Percentiles rank a stretch among this genome's conserved stretches.
These are phyloP conservation scores for Lenwebbia sp. DNA, from an alignment of 345 rosid species.

Conservation along the genomic window DNA sequence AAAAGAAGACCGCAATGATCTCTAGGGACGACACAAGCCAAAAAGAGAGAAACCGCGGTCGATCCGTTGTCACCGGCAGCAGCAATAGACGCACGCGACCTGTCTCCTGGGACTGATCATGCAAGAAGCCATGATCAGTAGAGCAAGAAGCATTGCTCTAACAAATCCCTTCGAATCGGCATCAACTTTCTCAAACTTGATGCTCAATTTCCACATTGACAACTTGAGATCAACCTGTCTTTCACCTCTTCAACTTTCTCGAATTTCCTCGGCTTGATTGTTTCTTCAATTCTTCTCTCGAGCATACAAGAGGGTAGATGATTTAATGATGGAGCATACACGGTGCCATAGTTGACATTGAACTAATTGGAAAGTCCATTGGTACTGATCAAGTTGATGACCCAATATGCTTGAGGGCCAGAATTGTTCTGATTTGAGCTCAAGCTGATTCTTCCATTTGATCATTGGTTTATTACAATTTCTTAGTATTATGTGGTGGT, in stretches of 20 bases:
- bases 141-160: conserved; percentile 15
- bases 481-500: neutral
- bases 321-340: neutral
- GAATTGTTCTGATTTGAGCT: neutral
- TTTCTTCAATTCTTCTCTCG: neutral
- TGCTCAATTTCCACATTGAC: conserved; percentile 22
- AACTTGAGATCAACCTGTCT: neutral
- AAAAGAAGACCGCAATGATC: neutral
- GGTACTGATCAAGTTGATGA: neutral
- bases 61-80: conserved; percentile 6
- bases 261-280: neutral
- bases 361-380: neutral
- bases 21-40: neutral
- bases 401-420: neutral
- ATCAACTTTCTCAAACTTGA: conserved; percentile 10
- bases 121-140: conserved; percentile 25
- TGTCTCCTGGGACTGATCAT: conserved; percentile 12
- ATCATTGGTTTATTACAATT: neutral
- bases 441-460: neutral
- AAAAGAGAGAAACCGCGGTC: neutral
- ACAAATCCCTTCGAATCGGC: conserved; percentile 7
- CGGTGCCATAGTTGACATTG: too few relatives aligned
- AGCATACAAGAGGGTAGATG: neutral
- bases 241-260: neutral
- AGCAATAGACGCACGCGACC: conserved; percentile 3